Conservation (phyloP, 148 eudicot species). For the Euryodendron excelsum region DNA sequence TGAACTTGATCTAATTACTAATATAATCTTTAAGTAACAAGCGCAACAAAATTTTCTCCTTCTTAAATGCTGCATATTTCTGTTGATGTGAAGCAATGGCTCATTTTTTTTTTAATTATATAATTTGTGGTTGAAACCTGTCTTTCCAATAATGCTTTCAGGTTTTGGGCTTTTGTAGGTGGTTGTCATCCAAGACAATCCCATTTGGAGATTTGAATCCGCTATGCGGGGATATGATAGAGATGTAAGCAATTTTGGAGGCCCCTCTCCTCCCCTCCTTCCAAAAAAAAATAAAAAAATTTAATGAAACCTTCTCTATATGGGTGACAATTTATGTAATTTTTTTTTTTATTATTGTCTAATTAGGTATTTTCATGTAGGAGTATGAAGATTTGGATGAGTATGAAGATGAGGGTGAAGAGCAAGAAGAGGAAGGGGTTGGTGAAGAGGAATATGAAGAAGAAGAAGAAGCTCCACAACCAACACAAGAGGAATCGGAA, state of each 20-base stretch:
- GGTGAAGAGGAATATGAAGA: slow-evolving; percentile 39
- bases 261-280: no score
- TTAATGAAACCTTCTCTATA: no score
- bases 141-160: neutral
- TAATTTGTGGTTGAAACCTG: neutral
- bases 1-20: neutral
- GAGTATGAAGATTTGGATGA: slow-evolving; percentile 65
- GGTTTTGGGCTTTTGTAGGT: neutral
- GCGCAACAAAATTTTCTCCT: no score
- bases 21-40: neutral
- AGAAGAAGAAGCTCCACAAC: slow-evolving; percentile 41
- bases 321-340: no score
- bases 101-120: neutral
- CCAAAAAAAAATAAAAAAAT: no score
- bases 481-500: slow-evolving; percentile 61
- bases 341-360: neutral
- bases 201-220: neutral
- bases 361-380: slow-evolving; percentile 18
- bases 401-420: slow-evolving; percentile 54
- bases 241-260: slow-evolving; percentile 32
- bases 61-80: no score
- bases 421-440: slow-evolving; percentile 35
- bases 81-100: no score
- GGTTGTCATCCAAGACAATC: neutral
- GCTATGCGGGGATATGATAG: slow-evolving; percentile 34